Percentiles rank a stretch among this genome's conserved stretches.
These are phyloP conservation scores for Trichoderma virens DNA, from an alignment of 495 filamentous ascomycete species.

Conservation along the genomic window DNA sequence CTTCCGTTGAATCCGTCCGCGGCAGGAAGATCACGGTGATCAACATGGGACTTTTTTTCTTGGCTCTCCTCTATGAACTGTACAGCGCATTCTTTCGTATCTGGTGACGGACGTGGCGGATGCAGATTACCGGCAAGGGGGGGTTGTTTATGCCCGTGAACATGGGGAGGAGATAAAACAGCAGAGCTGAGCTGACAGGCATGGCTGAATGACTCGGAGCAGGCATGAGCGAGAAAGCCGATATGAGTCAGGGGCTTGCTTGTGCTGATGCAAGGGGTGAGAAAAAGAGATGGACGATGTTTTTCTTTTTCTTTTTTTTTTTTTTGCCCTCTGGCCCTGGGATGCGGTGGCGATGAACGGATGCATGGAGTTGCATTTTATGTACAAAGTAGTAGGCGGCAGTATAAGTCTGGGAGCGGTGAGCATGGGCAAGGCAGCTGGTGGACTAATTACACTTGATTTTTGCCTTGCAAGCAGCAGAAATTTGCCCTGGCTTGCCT, in stretches of 20 bases:
- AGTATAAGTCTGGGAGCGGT: neutral
- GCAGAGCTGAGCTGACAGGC: neutral
- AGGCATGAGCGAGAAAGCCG: neutral
- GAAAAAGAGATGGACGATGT: neutral
- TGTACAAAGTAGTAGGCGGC: neutral
- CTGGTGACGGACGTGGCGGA: neutral
- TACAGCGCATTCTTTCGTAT: neutral
- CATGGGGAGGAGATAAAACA: neutral
- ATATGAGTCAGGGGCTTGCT: neutral
- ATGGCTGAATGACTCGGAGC: neutral
- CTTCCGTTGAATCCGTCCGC: neutral
- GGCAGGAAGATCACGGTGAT: neutral
- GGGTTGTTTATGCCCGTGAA: neutral
- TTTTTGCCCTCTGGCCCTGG: no score
- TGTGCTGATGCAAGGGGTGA: neutral
- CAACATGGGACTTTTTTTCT: neutral
- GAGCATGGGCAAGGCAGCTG: no score
- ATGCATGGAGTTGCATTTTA: neutral
- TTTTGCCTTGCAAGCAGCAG: no score
- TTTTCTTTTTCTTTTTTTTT: no score
- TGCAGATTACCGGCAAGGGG: neutral
- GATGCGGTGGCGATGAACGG: no score
- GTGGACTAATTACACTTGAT: no score
- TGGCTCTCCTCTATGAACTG: neutral
- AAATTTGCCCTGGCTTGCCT: no score